phyloP scores from a whole-genome alignment of 345 rosid species.

The Acer saccharum region DNA sequence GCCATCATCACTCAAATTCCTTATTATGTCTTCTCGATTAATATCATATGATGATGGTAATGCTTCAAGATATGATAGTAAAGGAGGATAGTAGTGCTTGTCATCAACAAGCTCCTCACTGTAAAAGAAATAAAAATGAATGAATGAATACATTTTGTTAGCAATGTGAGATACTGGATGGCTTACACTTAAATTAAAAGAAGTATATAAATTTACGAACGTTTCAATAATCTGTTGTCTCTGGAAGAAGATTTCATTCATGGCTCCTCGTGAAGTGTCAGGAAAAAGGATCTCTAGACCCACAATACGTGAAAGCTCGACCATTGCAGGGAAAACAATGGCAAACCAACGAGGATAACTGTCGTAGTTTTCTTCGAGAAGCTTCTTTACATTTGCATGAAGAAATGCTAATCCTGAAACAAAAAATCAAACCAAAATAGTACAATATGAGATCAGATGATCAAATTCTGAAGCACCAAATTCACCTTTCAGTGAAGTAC shows the following conservation, averaged over 20 bases:
- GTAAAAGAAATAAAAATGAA: neutral
- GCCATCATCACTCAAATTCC: conserved; percentile 42
- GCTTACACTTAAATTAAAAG: too few species aligned
- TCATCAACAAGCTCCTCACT: conserved; percentile 49
- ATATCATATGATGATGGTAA: conserved; percentile 27
- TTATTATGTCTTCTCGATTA: conserved; percentile 28
- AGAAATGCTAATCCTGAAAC: conserved; percentile 44
- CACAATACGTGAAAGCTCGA: conserved; percentile 45
- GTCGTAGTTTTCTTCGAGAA: conserved; percentile 25
- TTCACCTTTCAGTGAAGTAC: too few species aligned
- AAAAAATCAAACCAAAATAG: neutral
- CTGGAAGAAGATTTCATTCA: conserved; percentile 29
- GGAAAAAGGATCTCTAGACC: conserved; percentile 43
- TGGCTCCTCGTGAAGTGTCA: neutral
- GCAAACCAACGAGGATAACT: conserved; percentile 58
- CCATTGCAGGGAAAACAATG: conserved; percentile 48
- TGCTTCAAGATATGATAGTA: conserved; percentile 55
- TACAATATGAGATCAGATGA: neutral
- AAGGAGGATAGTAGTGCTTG: conserved; percentile 31
- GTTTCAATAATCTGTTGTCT: conserved; percentile 40
- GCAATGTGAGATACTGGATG: neutral
- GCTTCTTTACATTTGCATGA: conserved; percentile 33
- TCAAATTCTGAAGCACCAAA: too few species aligned
- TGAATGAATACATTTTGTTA: too few species aligned
- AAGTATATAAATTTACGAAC: conserved; percentile 12